Evolutionary conservation across 2,329 filamentous ascomycete genomes (phyloP), one percentile per base, ranked within the genome.

Genomic region (Pseudogymnoascus sp.): DNA sequence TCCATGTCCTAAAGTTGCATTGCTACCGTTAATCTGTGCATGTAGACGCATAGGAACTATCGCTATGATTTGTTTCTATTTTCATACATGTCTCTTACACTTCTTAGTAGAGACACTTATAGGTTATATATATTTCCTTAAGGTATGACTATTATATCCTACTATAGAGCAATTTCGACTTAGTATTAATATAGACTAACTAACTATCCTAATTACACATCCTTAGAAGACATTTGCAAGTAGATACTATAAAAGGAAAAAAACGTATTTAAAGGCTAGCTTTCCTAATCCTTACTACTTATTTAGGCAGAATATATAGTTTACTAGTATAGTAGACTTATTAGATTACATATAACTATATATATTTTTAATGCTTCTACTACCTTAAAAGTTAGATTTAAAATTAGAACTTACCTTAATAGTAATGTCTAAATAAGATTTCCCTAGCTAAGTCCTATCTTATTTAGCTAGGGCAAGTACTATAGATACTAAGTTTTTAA

Each of bases 401-500:
- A n/a, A n/a, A n/a, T n/a, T n/a, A n/a, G n/a, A n/a, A n/a, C n/a
- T n/a, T n/a, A n/a, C n/a, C n/a, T n/a, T n/a, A n/a, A n/a, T n/a
- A n/a, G n/a, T n/a, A n/a, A n/a, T n/a, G n/a, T n/a, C n/a, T n/a
- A n/a, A n/a, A n/a, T n/a, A n/a, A n/a, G n/a, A n/a, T n/a, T n/a
- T 61, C 14, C 21, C 38, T 34, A 18, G 36, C 14, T 37, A 18
- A 28, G 42, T 25, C 25, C 25, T 37, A 5, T 43, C 63, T 42
- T 65, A 61, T 43, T 42, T 59, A 43, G 18, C 60, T 46, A 12
- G 59, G 18, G 25, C 14, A 21, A 60, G 25, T 6, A 21, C 34
- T 46, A 25, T 31, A 25, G 34, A 65, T 56, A 25, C 60, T 6
- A n/a, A 62, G 31, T 18, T 62, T n/a, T 18, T 31, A 3, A 28